phyloP scores from a whole-genome alignment of 2,329 filamentous ascomycete genomes.

The Cryphonectria radicalis region DNA sequence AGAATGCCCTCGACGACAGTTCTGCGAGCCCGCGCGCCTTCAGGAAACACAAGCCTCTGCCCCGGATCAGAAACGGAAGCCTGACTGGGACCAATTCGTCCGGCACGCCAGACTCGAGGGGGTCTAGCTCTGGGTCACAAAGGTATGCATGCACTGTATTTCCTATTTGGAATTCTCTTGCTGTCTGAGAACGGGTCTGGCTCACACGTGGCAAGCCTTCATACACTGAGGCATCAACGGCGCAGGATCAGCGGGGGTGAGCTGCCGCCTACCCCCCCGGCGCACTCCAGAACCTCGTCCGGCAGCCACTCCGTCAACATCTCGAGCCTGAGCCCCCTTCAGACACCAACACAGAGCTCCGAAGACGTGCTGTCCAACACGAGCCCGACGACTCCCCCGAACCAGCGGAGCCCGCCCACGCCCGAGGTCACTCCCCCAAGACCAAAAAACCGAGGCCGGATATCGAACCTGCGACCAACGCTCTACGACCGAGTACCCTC shows the following conservation, averaged over 20 bases:
- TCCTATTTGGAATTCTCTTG: neutral
- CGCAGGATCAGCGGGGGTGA: constrained; percentile 50
- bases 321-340: constrained; percentile 47
- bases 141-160: constrained; percentile 28
- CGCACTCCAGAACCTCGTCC: constrained; percentile 62
- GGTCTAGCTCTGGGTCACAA: constrained; percentile 22
- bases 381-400: constrained; percentile 63
- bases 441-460: constrained; percentile 41
- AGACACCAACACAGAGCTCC: constrained; percentile 44
- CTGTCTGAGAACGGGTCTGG: constrained; percentile 31
- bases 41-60: constrained; percentile 45
- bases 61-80: constrained; percentile 40
- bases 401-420: constrained; percentile 71
- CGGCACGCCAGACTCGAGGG: constrained; percentile 24
- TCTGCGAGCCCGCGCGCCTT: constrained; percentile 38
- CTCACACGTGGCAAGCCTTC: constrained; percentile 44
- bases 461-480: constrained; percentile 51
- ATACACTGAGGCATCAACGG: constrained; percentile 47
- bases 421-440: constrained; percentile 77
- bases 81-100: constrained; percentile 20
- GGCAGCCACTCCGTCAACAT: constrained; percentile 50
- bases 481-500: constrained; percentile 54
- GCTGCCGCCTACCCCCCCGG: constrained; percentile 66
- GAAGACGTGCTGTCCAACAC: constrained; percentile 45
- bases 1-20: constrained; percentile 35